These are phyloP conservation scores for Emericellopsis atlantica DNA, from an alignment of 2,329 filamentous ascomycete genomes.

Conservation along the genomic window DNA sequence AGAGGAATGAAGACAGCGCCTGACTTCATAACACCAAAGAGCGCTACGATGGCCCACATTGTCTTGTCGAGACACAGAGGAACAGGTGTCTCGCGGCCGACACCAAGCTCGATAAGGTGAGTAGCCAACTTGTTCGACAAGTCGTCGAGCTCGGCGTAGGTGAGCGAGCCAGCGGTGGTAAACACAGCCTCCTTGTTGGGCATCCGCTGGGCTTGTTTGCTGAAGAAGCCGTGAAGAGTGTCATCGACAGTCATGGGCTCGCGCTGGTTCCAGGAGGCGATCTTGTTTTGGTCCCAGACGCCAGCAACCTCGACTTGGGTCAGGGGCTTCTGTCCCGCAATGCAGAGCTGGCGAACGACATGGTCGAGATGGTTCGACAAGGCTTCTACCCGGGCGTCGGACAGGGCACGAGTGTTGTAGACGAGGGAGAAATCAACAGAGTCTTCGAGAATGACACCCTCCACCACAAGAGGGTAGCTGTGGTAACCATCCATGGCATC, in stretches of 20 bases:
- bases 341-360: conserved; percentile 5
- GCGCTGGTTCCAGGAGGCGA: conserved; percentile 1
- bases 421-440: background rate
- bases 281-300: background rate
- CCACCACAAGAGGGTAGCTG: conserved; percentile 3
- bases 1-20: conserved; percentile 3
- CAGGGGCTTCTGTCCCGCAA: background rate
- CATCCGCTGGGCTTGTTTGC: conserved; percentile 15
- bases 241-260: conserved; percentile 1
- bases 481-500: conserved; percentile 15
- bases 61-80: conserved; percentile 4
- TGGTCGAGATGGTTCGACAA: conserved; percentile 6
- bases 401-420: conserved; percentile 3
- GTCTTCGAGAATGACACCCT: conserved; percentile 1
- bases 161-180: conserved; percentile 26
- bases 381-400: conserved; percentile 4
- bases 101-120: conserved; percentile 1
- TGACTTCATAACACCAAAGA: conserved; percentile 4
- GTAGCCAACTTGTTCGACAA: conserved; percentile 4
- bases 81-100: background rate
- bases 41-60: conserved; percentile 1
- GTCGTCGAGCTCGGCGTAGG: conserved; percentile 19
- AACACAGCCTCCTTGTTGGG: conserved; percentile 20
- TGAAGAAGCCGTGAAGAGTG: conserved; percentile 25
- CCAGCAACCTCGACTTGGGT: background rate